These are phyloP conservation scores for Podospora pseudopauciseta DNA, from an alignment of 495 filamentous ascomycete genomes.

Conservation along the genomic window DNA sequence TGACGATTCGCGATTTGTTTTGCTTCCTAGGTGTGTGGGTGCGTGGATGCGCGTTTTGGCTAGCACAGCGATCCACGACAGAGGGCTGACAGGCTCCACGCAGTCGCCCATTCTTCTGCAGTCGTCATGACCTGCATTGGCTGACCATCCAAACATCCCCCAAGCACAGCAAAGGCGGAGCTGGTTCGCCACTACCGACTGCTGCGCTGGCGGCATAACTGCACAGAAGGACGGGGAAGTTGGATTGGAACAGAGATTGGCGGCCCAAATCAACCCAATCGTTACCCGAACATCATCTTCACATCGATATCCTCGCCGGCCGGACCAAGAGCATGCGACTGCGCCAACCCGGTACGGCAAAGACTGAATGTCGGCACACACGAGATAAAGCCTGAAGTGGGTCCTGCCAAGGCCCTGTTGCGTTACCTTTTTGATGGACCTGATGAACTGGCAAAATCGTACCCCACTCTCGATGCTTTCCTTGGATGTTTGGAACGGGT, in stretches of 20 bases:
- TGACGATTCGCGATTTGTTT: not conserved
- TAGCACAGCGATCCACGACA: not conserved
- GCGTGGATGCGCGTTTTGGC: not conserved
- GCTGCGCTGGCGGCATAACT: not conserved
- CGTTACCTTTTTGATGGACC: constrained; percentile 1
- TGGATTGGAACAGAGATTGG: not conserved
- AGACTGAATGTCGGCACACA: not conserved
- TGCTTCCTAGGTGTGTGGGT: not conserved
- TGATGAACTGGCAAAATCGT: constrained; percentile 20
- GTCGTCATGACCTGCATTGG: constrained; percentile 7
- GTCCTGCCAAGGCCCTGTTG: constrained; percentile 12
- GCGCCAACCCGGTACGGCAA: not conserved
- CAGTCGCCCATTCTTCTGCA: not conserved
- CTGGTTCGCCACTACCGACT: not conserved
- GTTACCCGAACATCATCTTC: not conserved
- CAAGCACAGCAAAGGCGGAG: not conserved
- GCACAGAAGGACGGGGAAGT: not conserved
- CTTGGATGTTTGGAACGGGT: not conserved
- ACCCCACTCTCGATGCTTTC: not conserved
- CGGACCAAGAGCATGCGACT: not conserved
- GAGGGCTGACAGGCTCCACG: not conserved
- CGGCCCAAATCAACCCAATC: constrained; percentile 7
- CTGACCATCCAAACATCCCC: not conserved
- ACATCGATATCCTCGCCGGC: not conserved
- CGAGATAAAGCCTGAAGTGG: constrained; percentile 12